phyloP scores from a whole-genome alignment of 192 early-diverging fungal species.

The Pilaira anomala region DNA sequence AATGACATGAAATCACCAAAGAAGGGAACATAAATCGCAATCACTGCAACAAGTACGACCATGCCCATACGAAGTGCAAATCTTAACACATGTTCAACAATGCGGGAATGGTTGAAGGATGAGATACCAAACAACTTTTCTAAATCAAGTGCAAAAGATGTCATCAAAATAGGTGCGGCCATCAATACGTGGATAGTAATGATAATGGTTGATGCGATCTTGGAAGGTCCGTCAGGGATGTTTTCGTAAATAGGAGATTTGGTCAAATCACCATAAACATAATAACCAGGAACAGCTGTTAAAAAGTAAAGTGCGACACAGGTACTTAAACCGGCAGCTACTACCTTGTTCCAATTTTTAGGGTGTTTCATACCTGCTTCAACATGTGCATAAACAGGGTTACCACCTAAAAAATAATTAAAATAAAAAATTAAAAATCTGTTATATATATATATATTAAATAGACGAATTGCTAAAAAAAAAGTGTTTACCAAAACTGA shows the following conservation, averaged over 20 bases:
- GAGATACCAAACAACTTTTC: conserved; percentile 55
- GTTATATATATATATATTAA: not conserved
- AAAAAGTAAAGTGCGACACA: conserved; percentile 65
- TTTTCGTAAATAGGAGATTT: conserved; percentile 65
- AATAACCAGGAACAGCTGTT: conserved; percentile 67
- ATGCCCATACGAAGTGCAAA: conserved; percentile 51
- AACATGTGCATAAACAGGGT: conserved; percentile 78
- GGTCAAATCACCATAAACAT: conserved; percentile 62
- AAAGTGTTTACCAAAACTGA: conserved; percentile 25
- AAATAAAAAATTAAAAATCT: not conserved
- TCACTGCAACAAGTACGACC: conserved; percentile 47
- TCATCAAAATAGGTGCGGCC: conserved; percentile 73
- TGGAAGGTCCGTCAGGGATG: conserved; percentile 54
- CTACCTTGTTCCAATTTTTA: conserved; percentile 60
- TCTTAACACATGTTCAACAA: conserved; percentile 50
- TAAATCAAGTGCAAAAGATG: conserved; percentile 63
- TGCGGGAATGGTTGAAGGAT: conserved; percentile 34
- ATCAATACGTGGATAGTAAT: conserved; percentile 77
- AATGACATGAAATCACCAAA: conserved; percentile 78
- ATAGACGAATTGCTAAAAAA: no score
- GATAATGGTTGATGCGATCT: conserved; percentile 63
- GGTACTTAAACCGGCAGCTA: conserved; percentile 51
- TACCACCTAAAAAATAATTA: conserved; percentile 43
- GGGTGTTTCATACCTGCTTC: conserved; percentile 73
- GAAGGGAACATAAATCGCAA: conserved; percentile 68